Evolutionary conservation across 2,329 filamentous ascomycete genomes (phyloP).

Genomic region (Dryadomyces quercus-mongolicae): DNA sequence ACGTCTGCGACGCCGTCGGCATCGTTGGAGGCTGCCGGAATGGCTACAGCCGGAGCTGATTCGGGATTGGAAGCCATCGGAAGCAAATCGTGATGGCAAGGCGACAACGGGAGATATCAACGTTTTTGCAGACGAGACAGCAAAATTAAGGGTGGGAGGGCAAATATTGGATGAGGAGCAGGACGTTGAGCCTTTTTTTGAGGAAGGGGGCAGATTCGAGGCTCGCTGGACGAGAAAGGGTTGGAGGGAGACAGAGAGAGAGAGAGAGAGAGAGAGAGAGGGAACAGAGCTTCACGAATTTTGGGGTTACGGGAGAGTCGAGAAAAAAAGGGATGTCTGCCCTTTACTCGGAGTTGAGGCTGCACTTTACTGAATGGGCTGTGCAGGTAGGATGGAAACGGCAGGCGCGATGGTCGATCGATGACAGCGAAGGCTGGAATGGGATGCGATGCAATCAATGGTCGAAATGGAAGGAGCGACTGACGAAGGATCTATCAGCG

Average conservation of each 20-base stretch:
- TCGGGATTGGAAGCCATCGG: constrained; percentile 3
- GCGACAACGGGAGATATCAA: not conserved
- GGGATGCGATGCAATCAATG: not conserved
- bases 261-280: not conserved
- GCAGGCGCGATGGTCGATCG: not conserved
- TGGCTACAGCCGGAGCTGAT: constrained; percentile 2
- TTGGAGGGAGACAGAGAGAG: not conserved
- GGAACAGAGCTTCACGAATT: not conserved
- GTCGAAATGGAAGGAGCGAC: not conserved
- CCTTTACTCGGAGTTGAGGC: not conserved
- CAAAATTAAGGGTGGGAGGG: not conserved
- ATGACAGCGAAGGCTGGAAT: not conserved
- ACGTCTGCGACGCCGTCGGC: constrained; percentile 18
- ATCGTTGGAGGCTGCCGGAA: constrained; percentile 9
- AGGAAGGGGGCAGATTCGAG: not conserved
- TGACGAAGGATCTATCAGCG: not conserved
- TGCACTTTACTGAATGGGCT: constrained; percentile 2
- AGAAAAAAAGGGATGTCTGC: not conserved
- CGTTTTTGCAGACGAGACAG: not conserved
- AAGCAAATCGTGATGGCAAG: not conserved
- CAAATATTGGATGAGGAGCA: not conserved
- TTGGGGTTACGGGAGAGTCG: not conserved
- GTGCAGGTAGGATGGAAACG: not conserved
- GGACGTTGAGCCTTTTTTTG: not conserved
- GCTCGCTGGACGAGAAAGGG: not conserved